phyloP scores from a whole-genome alignment of 495 filamentous ascomycete genomes.

The Aspergillus leporis region DNA sequence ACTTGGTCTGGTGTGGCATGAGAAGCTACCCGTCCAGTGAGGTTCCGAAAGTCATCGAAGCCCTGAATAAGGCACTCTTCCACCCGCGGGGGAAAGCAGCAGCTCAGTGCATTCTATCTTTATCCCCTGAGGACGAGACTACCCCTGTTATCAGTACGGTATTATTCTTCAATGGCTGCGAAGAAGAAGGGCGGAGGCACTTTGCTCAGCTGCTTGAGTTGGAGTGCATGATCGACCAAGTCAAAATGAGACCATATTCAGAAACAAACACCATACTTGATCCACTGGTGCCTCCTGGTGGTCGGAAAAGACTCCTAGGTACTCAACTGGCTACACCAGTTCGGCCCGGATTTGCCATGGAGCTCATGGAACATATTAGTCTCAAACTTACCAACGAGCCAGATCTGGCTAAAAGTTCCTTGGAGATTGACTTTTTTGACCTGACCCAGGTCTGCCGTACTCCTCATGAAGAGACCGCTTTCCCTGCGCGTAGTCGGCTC shows the following conservation, averaged over 20 bases:
- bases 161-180: conserved; percentile 3
- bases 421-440: background rate
- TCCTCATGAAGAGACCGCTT: background rate
- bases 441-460: background rate
- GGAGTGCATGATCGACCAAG: background rate
- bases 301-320: background rate
- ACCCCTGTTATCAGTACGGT: background rate
- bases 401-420: background rate
- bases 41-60: background rate
- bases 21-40: background rate
- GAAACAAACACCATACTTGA: background rate
- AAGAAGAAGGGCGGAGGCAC: background rate
- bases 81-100: background rate
- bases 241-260: background rate
- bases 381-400: background rate
- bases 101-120: background rate
- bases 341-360: background rate
- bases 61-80: background rate
- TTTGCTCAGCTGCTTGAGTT: conserved; percentile 1
- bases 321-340: background rate
- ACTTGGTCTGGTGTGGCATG: background rate
- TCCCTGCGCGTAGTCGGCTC: background rate
- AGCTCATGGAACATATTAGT: background rate
- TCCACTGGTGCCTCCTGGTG: background rate
- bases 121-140: background rate